Base-by-base conservation (phyloP, 2,329 filamentous ascomycete species). In the Cladophialophora immunda region DNA sequence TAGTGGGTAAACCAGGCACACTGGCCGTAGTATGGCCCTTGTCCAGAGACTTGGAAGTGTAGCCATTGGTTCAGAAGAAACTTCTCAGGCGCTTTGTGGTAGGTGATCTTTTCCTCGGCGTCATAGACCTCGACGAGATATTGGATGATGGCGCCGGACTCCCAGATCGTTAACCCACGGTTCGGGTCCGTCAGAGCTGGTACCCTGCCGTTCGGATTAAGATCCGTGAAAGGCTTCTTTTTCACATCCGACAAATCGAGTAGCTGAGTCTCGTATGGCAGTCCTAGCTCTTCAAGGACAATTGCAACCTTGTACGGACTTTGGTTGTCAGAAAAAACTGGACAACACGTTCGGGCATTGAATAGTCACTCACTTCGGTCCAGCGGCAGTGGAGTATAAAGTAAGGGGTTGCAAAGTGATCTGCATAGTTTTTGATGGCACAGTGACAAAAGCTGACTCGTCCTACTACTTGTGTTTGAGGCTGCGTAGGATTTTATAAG, bases 11-110 rank as follows among this genome's bases (percentile, higher is more conserved):
- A 84, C 81, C 81, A 84, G 38, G 74, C 75, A 0, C 74, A 75
- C 71, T 84, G 82, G 15, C 83, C 83, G 65, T 78, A 84, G 72
- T 84, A 84, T 0, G 82, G 82, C 0, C 82, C 82, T 69, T 84
- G 82, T 6, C 82, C 82, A 1, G 77, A 77, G 47, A 75, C 74
- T 72, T 84, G 82, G 74, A 79, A 83, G 70, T 78, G 77, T 2
- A 84, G 76, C 78, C 80, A 84, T 50, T 82, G 80, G 66, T 79
- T 80, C 5, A 78, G 76, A 1, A 76, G 73, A 67, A 78, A 80
- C 56, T 73, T 74, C 45, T 83, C 80, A 2, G 76, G 73, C 4
- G 72, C 74, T 0, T 71, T 56, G 6, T 58, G 19, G 69, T 80
- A 82, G 47, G 75, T 78, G 30, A 83, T 64, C 53, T 75, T 76